Base-by-base conservation (phyloP, 257 asterid species). In the Rauvolfia tetraphylla region DNA sequence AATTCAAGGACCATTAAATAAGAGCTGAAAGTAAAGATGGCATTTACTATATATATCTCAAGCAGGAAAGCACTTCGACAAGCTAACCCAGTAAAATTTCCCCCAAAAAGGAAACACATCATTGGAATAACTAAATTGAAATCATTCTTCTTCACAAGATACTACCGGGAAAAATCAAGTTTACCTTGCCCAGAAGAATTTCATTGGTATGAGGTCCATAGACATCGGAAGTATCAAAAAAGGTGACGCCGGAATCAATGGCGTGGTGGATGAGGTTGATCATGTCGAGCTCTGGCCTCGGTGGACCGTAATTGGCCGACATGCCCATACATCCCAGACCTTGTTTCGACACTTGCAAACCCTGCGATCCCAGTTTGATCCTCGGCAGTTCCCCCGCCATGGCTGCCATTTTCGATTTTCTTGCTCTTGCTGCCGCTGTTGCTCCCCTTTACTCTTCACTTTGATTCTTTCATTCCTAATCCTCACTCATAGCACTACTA, bases 281-380 rank as follows among this genome's bases (percentile, higher is more conserved):
- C 86, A 82, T 84, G 8, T 84, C 88, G 18, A 84, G 57, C 31
- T 76, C 84, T 53, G 86, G 84, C 75, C 79, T 84, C n/a, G 82
- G 59, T n/a, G 78, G 77, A 27, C 88, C 84, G 78, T 85, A 79
- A 13, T 17, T 22, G 23, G 71, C 6, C 0, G 88, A 80, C 88
- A 85, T 85, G 1, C 86, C 72, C 86, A 82, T 80, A 38, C 85
- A 81, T 0, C 85, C 85, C 15, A 81, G 73, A 3, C 85, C 79
- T 53, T 53, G 59, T 53, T 53, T 53, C 59, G 59, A 53, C 25
- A 53, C 59, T 53, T 53, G 27, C 25, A 53, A 53, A 53, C 59
- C 59, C 59, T 53, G 25, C 1, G 59, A 53, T 53, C 59, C 59
- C 27, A 53, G 20, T 53, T 53, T 53, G 59, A 53, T 53, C 25